Evolutionary conservation across 1,284 basidiomycete species (phyloP).

Genomic region (Ustilago curta): DNA sequence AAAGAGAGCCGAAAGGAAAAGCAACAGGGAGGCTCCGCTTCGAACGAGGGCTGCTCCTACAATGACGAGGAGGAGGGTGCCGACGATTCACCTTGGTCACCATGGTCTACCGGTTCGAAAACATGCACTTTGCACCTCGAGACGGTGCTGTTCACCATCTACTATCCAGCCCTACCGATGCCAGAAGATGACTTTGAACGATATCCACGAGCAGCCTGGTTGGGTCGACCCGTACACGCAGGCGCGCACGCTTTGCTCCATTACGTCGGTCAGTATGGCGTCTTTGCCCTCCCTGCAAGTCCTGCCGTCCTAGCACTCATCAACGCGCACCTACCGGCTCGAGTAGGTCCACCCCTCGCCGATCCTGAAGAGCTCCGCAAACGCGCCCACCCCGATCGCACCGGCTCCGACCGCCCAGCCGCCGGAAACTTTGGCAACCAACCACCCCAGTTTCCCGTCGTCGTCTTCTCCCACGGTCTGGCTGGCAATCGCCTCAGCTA

Average conservation of each 20-base stretch:
- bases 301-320: constrained; percentile 51
- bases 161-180: constrained; percentile 49
- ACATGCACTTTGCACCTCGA: constrained; percentile 56
- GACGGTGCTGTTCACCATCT: constrained; percentile 62
- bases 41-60: not conserved
- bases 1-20: constrained; percentile 22
- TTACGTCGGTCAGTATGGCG: constrained; percentile 63
- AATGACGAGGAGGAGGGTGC: constrained; percentile 13
- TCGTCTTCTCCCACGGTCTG: constrained; percentile 62
- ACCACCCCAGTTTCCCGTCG: constrained; percentile 53
- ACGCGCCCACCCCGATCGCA: constrained; percentile 6
- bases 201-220: constrained; percentile 49
- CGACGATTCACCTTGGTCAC: constrained; percentile 23
- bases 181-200: constrained; percentile 20
- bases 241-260: constrained; percentile 39
- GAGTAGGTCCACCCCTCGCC: constrained; percentile 50
- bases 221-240: constrained; percentile 54
- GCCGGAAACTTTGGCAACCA: constrained; percentile 44
- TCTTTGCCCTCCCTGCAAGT: constrained; percentile 42
- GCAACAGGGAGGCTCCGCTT: not conserved
- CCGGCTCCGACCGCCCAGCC: constrained; percentile 15
- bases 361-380: constrained; percentile 40
- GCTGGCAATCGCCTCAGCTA: constrained; percentile 62
- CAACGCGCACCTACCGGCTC: constrained; percentile 33
- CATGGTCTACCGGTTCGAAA: constrained; percentile 36